Evolutionary conservation across 495 filamentous ascomycete genomes (phyloP).

Genomic region (Darksidea phi): DNA sequence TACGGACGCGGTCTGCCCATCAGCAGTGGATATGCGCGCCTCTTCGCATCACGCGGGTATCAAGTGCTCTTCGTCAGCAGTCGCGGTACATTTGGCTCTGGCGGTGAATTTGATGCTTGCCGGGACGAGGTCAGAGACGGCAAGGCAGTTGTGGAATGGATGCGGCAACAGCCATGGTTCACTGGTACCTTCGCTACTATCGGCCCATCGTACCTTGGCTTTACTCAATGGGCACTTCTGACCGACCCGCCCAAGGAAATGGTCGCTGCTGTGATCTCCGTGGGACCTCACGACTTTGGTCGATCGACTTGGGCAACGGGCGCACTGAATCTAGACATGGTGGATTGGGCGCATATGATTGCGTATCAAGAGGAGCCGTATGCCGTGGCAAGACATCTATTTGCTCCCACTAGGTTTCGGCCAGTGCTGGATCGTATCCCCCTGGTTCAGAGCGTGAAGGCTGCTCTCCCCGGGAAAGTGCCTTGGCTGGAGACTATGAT

Average conservation of each 20-base stretch:
- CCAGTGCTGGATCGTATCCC: constrained; percentile 5
- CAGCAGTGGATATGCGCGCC: too few species aligned
- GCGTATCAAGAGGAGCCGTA: constrained; percentile 7
- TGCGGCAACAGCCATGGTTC: constrained; percentile 14
- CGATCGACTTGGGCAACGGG: constrained; percentile 5
- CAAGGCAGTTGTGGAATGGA: constrained; percentile 12
- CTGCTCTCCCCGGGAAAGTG: background rate
- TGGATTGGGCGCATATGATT: constrained; percentile 4
- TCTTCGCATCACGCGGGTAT: constrained; percentile 12
- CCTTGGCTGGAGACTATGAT: constrained; percentile 7
- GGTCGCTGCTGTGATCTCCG: constrained; percentile 1
- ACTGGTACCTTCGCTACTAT: constrained; percentile 12
- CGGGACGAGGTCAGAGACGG: constrained; percentile 5
- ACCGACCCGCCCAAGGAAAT: constrained; percentile 7
- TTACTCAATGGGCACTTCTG: constrained; percentile 16
- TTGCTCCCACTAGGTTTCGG: background rate
- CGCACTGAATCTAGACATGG: constrained; percentile 6
- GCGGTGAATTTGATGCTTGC: constrained; percentile 8
- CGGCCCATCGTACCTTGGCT: constrained; percentile 10
- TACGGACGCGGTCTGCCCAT: constrained; percentile 7
- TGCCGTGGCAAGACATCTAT: too few species aligned
- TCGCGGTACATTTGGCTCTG: constrained; percentile 16
- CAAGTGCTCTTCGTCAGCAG: constrained; percentile 12
- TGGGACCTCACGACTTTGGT: constrained; percentile 7
- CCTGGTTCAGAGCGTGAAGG: background rate